Percentiles rank a stretch among this genome's conserved stretches.
phyloP scores from a whole-genome alignment of 768 basidiomycete species.

The Serendipita sp. region DNA sequence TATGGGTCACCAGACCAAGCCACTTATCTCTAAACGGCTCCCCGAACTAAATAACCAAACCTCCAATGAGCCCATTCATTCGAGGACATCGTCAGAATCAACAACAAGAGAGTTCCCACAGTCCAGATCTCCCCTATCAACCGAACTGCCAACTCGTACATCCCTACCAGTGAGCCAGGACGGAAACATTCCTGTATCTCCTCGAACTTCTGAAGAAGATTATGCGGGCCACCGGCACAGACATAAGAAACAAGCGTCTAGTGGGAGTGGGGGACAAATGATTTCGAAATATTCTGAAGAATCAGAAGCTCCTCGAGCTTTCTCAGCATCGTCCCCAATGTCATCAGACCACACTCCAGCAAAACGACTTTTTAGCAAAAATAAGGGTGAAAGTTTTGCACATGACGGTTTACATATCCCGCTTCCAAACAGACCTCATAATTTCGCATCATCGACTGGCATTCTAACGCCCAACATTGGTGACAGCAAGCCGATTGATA shows the following conservation, averaged over 20 bases:
- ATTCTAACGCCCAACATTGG: slow-evolving; percentile 44
- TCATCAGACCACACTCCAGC: slow-evolving; percentile 11
- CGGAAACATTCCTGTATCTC: slow-evolving; percentile 26
- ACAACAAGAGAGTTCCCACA: neutral
- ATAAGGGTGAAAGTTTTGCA: slow-evolving; percentile 13
- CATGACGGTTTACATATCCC: slow-evolving; percentile 10
- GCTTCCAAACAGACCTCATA: slow-evolving; percentile 12
- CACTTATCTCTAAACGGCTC: slow-evolving; percentile 12
- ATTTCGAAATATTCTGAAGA: neutral
- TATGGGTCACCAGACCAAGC: slow-evolving; percentile 14
- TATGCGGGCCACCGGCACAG: neutral
- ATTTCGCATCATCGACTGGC: neutral
- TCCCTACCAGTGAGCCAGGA: slow-evolving; percentile 31
- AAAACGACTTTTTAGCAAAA: slow-evolving; percentile 13
- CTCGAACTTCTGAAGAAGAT: neutral
- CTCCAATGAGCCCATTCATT: slow-evolving; percentile 18
- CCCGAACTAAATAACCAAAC: slow-evolving; percentile 15
- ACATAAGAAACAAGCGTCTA: neutral
- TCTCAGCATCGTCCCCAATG: slow-evolving; percentile 18
- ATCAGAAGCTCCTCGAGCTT: slow-evolving; percentile 11
- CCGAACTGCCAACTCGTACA: slow-evolving; percentile 22
- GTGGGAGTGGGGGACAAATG: neutral
- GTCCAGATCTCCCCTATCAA: neutral
- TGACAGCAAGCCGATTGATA: slow-evolving; percentile 39
- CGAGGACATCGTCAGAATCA: slow-evolving; percentile 36